Evolutionary conservation across 2,329 filamentous ascomycete species (phyloP).

Genomic region (Hypoxylon sp.): DNA sequence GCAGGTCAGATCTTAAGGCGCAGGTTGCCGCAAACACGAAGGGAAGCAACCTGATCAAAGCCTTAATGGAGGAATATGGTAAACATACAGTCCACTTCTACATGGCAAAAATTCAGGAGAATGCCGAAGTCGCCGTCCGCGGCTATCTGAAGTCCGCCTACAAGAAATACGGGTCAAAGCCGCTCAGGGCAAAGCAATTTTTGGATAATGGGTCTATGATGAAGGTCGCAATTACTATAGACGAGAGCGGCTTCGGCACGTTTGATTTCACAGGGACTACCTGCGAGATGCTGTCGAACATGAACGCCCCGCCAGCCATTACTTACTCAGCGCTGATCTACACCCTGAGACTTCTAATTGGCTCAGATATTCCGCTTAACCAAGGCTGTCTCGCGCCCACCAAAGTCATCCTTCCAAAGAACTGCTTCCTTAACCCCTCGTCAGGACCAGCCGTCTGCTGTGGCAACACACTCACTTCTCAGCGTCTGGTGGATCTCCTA

Average conservation of each 20-base stretch:
- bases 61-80: conserved; percentile 55
- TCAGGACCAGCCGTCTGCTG: conserved; percentile 46
- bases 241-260: conserved; percentile 78
- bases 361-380: conserved; percentile 80
- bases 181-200: conserved; percentile 77
- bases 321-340: conserved; percentile 54
- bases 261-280: conserved; percentile 69
- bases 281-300: conserved; percentile 61
- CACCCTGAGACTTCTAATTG: conserved; percentile 72
- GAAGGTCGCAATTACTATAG: conserved; percentile 63
- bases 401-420: conserved; percentile 47
- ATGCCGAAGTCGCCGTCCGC: conserved; percentile 58
- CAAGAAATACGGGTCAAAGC: conserved; percentile 66
- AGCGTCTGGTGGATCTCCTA: conserved; percentile 44
- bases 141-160: conserved; percentile 50
- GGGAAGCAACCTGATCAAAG: conserved; percentile 56
- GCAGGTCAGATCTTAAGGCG: conserved; percentile 55
- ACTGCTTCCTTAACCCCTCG: conserved; percentile 55
- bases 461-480: conserved; percentile 47
- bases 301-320: conserved; percentile 54
- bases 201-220: conserved; percentile 73
- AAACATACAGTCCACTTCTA: conserved; percentile 55
- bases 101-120: conserved; percentile 60
- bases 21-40: conserved; percentile 61
- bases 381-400: conserved; percentile 73